Base-by-base conservation (phyloP, 106 monocot species). In the Acanthochlamys bracteata region DNA sequence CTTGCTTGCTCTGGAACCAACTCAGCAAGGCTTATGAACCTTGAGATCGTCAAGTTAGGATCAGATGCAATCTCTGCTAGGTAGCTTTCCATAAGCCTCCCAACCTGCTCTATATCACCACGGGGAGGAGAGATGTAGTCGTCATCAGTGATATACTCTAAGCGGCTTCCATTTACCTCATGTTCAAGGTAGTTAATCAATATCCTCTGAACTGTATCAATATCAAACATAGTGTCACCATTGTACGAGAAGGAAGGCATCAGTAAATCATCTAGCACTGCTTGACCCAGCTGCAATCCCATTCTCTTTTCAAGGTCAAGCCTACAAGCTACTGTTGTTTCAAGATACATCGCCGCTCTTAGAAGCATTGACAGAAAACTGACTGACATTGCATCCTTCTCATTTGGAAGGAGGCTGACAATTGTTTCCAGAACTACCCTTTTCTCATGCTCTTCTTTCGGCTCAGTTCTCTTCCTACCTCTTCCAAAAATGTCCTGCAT, bases 221-320 rank as follows among this genome's bases (percentile, higher is more conserved):
- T 75, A 46, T 95, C 87, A 60, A 76, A 87, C 63, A 74, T 43
- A 11, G 73, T 72, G 20, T 79, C 81, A 7, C 72, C 73, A 10
- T 65, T 56, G 21, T 42, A 71, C 57, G 86, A 82, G 41, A 79
- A 83, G 0, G 86, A 82, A 13, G 95, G 87, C 22, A 95, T 90
- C 67, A 96, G 42, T 49, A 90, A 80, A 69, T 96, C 90, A 65
- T 87, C 87, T 17, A 88, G 26, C 10, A 80, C 88, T 25, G 85
- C 96, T 4, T 91, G 96, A 11, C 69, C 88, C 7, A 96, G 67
- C 43, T 91, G 96, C 58, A 75, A 27, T 4, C 75, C 71, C 24
- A 96, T 96, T 25, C 80, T 75, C 64, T 75, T 88, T 69, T 96
- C 90, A 19, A 96, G 82, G 66, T 91, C 90, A 17, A 91, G 79